Conservation (phyloP, 1,284 basidiomycete species). For the Sphaerobolus stellatus region DNA sequence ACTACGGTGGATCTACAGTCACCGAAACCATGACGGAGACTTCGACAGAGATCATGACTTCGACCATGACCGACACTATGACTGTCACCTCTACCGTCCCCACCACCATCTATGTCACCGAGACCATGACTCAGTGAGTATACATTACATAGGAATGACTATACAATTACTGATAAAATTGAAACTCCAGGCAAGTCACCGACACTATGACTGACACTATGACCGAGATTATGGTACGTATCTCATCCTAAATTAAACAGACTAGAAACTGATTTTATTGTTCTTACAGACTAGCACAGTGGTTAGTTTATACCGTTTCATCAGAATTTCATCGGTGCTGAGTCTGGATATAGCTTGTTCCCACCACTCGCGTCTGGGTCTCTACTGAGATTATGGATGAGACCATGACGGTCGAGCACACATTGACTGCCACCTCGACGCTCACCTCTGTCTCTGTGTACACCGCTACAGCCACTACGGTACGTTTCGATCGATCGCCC, state of each 20-base stretch:
- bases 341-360: slow-evolving; percentile 35
- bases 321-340: not conserved
- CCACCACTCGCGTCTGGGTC: slow-evolving; percentile 62
- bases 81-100: no score
- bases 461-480: slow-evolving; percentile 41
- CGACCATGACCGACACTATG: slow-evolving; percentile 39
- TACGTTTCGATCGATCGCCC: slow-evolving; percentile 13
- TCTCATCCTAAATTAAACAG: not conserved
- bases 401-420: slow-evolving; percentile 55
- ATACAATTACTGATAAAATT: slow-evolving; percentile 9
- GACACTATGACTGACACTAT: slow-evolving; percentile 22
- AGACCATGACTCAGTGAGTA: slow-evolving; percentile 33
- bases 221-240: slow-evolving; percentile 39
- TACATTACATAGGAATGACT: slow-evolving; percentile 14
- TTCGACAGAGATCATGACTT: slow-evolving; percentile 37
- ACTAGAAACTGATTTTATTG: not conserved
- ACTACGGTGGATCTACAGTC: slow-evolving; percentile 32
- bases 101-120: no score
- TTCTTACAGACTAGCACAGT: slow-evolving; percentile 27
- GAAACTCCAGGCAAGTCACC: slow-evolving; percentile 7
- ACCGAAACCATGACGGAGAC: slow-evolving; percentile 19
- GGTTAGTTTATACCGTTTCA: slow-evolving; percentile 2
- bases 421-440: slow-evolving; percentile 60
- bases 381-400: slow-evolving; percentile 63
- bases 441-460: slow-evolving; percentile 52